Base-by-base conservation (phyloP, 495 filamentous ascomycete species). In the Podospora fimiseda region DNA sequence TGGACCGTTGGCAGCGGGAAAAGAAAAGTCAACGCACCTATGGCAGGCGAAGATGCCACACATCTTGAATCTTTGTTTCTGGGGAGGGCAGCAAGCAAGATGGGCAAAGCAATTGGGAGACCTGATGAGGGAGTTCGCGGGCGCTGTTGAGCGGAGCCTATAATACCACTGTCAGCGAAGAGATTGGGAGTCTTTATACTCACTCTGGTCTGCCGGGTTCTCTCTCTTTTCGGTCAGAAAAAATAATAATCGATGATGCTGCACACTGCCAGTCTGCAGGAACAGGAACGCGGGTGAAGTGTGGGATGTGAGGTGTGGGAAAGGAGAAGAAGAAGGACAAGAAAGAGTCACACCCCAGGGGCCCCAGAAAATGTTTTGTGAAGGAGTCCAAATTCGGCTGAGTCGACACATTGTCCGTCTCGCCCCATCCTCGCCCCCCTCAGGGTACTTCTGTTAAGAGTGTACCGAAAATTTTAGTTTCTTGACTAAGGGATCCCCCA, bases 41-140 rank as follows among this genome's bases (percentile, higher is more conserved):
- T 96, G 88, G 71, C 91, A 96, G 62, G 90, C 91, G 69, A 96
- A 96, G 63, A 98, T 97, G 68, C 93, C 93, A 68, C 78, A 81
- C 78, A 81, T 81, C 47, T 63, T 78, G 68, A 55, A 40, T 56
- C 33, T 53, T 38, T 45, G 44, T 24, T 58, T 33, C 30, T 39
- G 9, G 22, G 27, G 14, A 18, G 50, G 24, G 21, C 24, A n/a
- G 18, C 6, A 3, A 22, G 23, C 22, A 23, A 49, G 38, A 11
- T 15, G 14, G 52, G 23, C 40, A 37, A 15, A 21, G 11, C n/a
- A 13, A 41, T 42, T 24, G 37, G 21, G 52, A 50, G 48, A 56
- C 55, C 38, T 56, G 51, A 56, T 19, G 24, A 46, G 43, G 23
- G 53, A 46, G 43, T 40, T 43, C 11, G 47, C 23, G 43, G 36